phyloP scores from a whole-genome alignment of 2,329 filamentous ascomycete species.

The Pseudocercospora vitis region DNA sequence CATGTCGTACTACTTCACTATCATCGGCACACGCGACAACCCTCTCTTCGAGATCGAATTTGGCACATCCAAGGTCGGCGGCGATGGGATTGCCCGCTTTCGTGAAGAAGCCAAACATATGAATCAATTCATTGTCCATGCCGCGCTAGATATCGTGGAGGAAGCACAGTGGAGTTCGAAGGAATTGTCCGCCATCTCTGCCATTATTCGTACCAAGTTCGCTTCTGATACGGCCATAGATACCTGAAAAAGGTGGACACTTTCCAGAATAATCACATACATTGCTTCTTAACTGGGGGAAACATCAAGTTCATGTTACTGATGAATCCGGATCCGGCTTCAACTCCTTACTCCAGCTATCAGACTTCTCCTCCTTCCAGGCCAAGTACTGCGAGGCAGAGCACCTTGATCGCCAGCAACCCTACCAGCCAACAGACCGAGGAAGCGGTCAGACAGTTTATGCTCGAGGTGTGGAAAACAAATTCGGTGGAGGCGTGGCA shows the following conservation, averaged over 20 bases:
- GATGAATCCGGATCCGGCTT: conserved; percentile 66
- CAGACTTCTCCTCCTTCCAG: conserved; percentile 32
- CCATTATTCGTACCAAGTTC: not conserved
- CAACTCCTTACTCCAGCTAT: conserved; percentile 38
- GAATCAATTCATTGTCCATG: conserved; percentile 97
- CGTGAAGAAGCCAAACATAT: conserved; percentile 84
- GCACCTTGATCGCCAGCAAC: conserved; percentile 54
- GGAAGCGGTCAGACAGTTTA: conserved; percentile 93
- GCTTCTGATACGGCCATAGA: conserved; percentile 50
- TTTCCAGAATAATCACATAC: conserved; percentile 90
- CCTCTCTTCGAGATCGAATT: conserved; percentile 97
- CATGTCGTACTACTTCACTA: conserved; percentile 99
- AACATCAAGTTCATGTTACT: conserved; percentile 94
- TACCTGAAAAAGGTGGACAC: conserved; percentile 96
- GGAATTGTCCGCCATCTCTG: conserved; percentile 63
- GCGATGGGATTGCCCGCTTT: conserved; percentile 88
- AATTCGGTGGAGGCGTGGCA: not conserved
- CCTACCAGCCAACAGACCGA: conserved; percentile 87
- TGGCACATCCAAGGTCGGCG: conserved; percentile 91
- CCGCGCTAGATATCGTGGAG: conserved; percentile 89
- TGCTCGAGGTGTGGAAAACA: conserved; percentile 60
- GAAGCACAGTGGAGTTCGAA: conserved; percentile 91
- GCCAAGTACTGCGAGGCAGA: conserved; percentile 36
- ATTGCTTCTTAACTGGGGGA: conserved; percentile 87
- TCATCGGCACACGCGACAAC: conserved; percentile 92